Evolutionary conservation across 306 rosid species (phyloP).

Genomic region (Malus sylvestris): DNA sequence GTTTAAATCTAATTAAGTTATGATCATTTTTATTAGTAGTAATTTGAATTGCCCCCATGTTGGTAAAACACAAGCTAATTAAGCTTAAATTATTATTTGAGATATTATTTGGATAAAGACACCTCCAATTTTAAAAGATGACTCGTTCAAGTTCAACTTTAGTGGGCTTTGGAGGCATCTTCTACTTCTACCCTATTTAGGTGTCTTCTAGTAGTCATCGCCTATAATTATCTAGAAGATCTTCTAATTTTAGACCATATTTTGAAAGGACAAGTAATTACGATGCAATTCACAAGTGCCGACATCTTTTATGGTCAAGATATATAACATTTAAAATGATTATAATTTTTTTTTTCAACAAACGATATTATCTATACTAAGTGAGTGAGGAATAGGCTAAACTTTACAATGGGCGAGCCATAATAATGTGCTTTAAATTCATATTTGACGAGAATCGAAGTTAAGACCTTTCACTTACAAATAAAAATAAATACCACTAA

Average conservation of each 20-base stretch:
- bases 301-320: not conserved
- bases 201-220: not conserved
- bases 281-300: not conserved
- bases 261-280: not conserved
- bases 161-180: not conserved
- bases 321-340: not conserved
- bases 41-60: conserved; percentile 17
- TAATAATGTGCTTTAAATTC: too few relatives aligned
- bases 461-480: too few relatives aligned
- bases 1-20: not conserved
- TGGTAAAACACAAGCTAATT: not conserved
- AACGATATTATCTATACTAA: too few relatives aligned
- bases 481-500: too few relatives aligned
- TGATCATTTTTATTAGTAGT: conserved; percentile 18
- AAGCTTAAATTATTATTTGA: not conserved
- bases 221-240: not conserved
- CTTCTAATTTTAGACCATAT: not conserved
- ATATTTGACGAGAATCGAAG: too few relatives aligned
- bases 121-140: not conserved
- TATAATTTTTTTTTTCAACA: too few relatives aligned
- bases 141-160: conserved; percentile 5
- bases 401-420: too few relatives aligned
- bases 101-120: conserved; percentile 2
- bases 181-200: too few relatives aligned
- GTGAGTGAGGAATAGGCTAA: too few relatives aligned